Conservation (phyloP, 768 basidiomycete species). For the Mycena filopes region DNA sequence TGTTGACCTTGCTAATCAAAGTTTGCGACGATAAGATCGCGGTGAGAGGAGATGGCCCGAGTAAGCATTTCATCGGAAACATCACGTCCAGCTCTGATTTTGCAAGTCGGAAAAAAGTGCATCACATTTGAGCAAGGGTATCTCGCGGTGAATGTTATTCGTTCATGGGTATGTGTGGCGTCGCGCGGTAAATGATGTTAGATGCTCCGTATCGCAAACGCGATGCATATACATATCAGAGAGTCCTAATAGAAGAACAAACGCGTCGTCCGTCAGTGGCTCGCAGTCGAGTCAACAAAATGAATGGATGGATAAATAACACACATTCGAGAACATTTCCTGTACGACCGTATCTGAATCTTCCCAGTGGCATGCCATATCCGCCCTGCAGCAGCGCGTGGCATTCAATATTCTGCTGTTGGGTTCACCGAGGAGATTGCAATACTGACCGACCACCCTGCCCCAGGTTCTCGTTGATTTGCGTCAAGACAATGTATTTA, state of each 20-base stretch:
- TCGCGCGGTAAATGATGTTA: constrained; percentile 25
- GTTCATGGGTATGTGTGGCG: constrained; percentile 29
- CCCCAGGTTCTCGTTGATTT: constrained; percentile 85
- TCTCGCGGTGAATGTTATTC: constrained; percentile 28
- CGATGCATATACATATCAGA: constrained; percentile 72
- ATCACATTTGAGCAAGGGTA: constrained; percentile 25
- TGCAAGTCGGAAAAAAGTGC: background rate
- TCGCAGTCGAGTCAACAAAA: constrained; percentile 9
- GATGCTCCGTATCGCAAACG: constrained; percentile 65
- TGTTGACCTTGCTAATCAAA: too few relatives aligned
- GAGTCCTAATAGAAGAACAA: constrained; percentile 65
- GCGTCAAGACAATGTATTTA: constrained; percentile 89
- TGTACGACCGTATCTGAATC: constrained; percentile 82
- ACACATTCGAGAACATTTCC: constrained; percentile 83
- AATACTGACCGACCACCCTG: constrained; percentile 82
- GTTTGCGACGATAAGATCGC: constrained; percentile 17
- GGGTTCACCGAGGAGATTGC: constrained; percentile 20
- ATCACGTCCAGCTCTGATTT: constrained; percentile 20
- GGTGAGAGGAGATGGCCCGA: constrained; percentile 15
- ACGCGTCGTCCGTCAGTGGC: constrained; percentile 8
- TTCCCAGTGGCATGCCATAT: constrained; percentile 90
- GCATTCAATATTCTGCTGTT: constrained; percentile 5
- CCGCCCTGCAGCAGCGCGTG: constrained; percentile 61
- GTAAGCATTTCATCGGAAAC: constrained; percentile 9
- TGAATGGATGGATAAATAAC: constrained; percentile 46